Conservation (phyloP, 371 early-diverging fungal species). For the Lichtheimia ramosa region DNA sequence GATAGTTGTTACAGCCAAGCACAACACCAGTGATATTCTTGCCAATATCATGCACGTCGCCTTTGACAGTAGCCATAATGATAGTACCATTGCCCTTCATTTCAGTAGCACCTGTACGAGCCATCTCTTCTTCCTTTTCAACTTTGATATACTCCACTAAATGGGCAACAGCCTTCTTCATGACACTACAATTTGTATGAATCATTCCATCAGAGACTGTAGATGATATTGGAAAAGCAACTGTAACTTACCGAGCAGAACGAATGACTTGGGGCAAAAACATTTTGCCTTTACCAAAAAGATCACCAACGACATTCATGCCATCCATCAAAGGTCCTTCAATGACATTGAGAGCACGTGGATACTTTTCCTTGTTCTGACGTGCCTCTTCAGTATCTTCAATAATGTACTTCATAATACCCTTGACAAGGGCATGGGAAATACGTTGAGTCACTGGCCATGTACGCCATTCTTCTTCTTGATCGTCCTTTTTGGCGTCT, state of each 20-base stretch:
- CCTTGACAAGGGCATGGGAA: constrained; percentile 85
- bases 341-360: constrained; percentile 89
- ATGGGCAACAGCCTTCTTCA: constrained; percentile 95
- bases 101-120: constrained; percentile 41
- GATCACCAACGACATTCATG: constrained; percentile 90
- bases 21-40: constrained; percentile 95
- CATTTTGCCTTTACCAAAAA: constrained; percentile 94
- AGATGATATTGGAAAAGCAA: neutral
- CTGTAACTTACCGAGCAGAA: constrained; percentile 66
- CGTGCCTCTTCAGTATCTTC: constrained; percentile 94
- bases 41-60: constrained; percentile 88
- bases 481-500: constrained; percentile 70
- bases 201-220: too few relatives aligned
- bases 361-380: constrained; percentile 62
- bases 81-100: constrained; percentile 70
- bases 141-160: constrained; percentile 90
- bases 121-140: constrained; percentile 73
- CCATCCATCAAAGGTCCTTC: constrained; percentile 95
- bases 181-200: constrained; percentile 48
- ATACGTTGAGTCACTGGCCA: constrained; percentile 76
- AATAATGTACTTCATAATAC: constrained; percentile 88
- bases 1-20: constrained; percentile 94
- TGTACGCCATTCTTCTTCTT: constrained; percentile 86
- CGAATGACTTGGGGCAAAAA: constrained; percentile 97
- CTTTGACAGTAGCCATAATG: constrained; percentile 93